A percentile compares a stretch with the other conserved stretches of the same genome.
These are phyloP conservation scores for Mycotypha africana DNA, from an alignment of 371 early-diverging fungal species.

Conservation along the genomic window DNA sequence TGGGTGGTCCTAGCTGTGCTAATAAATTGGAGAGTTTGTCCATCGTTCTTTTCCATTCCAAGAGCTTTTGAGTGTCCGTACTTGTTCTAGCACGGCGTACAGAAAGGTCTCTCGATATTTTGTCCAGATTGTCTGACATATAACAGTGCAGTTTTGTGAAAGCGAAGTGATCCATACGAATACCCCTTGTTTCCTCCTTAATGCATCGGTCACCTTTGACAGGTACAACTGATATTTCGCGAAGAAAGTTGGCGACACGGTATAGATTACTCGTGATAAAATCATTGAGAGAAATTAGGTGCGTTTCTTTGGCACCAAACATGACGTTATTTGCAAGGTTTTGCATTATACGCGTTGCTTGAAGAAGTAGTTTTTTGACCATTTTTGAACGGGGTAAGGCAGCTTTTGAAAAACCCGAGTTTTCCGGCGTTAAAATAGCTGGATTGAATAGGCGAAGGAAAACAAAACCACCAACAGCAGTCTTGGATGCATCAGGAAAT, in stretches of 20 bases:
- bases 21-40: constrained; percentile 75
- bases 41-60: constrained; percentile 47
- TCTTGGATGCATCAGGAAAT: constrained; percentile 77
- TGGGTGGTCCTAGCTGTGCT: constrained; percentile 79
- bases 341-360: constrained; percentile 93
- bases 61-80: constrained; percentile 16
- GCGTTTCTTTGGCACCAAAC: constrained; percentile 88
- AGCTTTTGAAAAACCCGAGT: constrained; percentile 38
- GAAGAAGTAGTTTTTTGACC: constrained; percentile 73
- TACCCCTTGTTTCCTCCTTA: neutral
- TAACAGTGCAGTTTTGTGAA: constrained; percentile 34
- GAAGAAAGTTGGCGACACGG: constrained; percentile 50
- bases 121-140: constrained; percentile 33
- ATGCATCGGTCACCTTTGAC: neutral
- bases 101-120: constrained; percentile 26
- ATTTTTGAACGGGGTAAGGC: constrained; percentile 48
- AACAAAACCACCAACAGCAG: constrained; percentile 88
- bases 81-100: constrained; percentile 15
- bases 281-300: constrained; percentile 79
- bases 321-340: constrained; percentile 92
- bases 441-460: constrained; percentile 92
- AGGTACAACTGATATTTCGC: constrained; percentile 42
- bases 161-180: constrained; percentile 37
- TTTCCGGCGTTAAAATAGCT: constrained; percentile 83
- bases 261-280: constrained; percentile 70